Evolutionary conservation across 441 rosid genomes (phyloP).

Genomic region (Hura crepitans): DNA sequence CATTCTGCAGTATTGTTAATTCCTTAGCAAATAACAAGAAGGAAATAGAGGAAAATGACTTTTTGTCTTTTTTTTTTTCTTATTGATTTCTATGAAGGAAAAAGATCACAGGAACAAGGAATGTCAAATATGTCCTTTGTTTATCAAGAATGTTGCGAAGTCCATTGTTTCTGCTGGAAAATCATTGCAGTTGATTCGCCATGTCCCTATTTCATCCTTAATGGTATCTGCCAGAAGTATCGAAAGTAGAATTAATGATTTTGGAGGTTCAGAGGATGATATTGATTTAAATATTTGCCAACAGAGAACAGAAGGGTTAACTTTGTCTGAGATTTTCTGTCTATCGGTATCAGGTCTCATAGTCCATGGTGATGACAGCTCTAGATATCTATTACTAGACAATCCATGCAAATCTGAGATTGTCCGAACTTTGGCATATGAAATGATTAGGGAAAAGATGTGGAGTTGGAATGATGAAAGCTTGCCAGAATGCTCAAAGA

Average conservation of each 20-base stretch:
- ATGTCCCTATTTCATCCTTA: constrained; percentile 43
- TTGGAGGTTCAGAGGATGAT: constrained; percentile 28
- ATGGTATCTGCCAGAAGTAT: constrained; percentile 32
- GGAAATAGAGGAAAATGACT: constrained; percentile 41
- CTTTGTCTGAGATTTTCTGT: constrained; percentile 74
- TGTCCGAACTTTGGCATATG: constrained; percentile 32
- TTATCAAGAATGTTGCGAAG: constrained; percentile 62
- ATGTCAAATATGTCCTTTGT: constrained; percentile 56
- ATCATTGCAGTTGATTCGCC: constrained; percentile 81
- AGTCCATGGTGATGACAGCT: constrained; percentile 67
- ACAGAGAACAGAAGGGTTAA: constrained; percentile 47
- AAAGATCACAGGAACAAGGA: constrained; percentile 47
- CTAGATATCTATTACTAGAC: constrained; percentile 47
- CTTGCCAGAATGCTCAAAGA: constrained; percentile 38
- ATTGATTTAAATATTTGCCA: constrained; percentile 19
- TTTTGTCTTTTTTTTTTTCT: constrained; percentile 31
- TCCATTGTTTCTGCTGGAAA: constrained; percentile 94
- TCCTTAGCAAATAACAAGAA: constrained; percentile 36
- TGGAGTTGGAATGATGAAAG: constrained; percentile 31
- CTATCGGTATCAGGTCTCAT: constrained; percentile 72
- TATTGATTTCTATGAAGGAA: constrained; percentile 41
- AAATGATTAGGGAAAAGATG: constrained; percentile 24
- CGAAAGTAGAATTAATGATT: constrained; percentile 31
- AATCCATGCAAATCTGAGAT: constrained; percentile 38
- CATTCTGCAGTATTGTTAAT: constrained; percentile 24